These are phyloP conservation scores for Fraxinus baroniana DNA, from an alignment of 305 asterid genomes.

Conservation along the genomic window DNA sequence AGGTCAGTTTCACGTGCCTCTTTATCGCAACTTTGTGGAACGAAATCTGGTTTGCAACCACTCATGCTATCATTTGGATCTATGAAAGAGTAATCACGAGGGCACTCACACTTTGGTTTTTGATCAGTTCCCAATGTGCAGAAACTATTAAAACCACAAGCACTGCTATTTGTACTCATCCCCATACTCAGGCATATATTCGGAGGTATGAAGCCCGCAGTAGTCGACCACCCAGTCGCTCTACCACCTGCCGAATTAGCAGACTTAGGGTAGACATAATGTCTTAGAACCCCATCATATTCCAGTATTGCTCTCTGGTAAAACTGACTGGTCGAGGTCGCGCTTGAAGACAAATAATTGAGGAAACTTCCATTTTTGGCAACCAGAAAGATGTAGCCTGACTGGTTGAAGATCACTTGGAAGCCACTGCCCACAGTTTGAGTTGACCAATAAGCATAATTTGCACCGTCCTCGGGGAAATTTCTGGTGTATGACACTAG, in stretches of 20 bases:
- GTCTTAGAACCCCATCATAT: slow-evolving; percentile 51
- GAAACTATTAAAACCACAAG: slow-evolving; percentile 42
- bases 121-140: slow-evolving; percentile 32
- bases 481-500: background rate
- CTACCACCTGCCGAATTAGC: slow-evolving; percentile 15
- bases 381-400: background rate
- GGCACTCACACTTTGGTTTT: slow-evolving; percentile 36
- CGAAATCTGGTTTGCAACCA: background rate
- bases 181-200: slow-evolving; percentile 29
- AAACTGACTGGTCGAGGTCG: slow-evolving; percentile 5
- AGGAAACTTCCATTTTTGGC: background rate
- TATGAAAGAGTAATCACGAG: background rate
- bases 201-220: slow-evolving; percentile 21
- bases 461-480: background rate
- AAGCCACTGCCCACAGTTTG: background rate
- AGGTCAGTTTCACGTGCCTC: background rate
- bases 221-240: slow-evolving; percentile 27
- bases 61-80: slow-evolving; percentile 2
- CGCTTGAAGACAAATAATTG: background rate
- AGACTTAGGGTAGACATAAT: slow-evolving; percentile 33
- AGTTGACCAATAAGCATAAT: too few species aligned
- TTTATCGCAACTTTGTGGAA: background rate
- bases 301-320: slow-evolving; percentile 40
- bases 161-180: slow-evolving; percentile 4
- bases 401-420: background rate